These are phyloP conservation scores for Brettanomyces sp. DNA, from an alignment of 805 yeast genomes.

Conservation along the genomic window DNA sequence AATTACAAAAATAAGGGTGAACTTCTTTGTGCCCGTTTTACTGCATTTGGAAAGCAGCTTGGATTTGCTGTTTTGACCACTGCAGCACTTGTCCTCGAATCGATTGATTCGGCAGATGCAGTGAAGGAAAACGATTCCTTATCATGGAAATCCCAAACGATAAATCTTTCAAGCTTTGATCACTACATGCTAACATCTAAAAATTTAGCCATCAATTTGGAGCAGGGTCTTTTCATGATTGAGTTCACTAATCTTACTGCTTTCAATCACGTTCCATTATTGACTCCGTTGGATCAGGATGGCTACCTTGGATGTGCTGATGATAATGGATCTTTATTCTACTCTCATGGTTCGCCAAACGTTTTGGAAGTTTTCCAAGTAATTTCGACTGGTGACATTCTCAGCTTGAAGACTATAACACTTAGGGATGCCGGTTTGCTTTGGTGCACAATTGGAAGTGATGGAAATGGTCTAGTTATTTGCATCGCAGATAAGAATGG, in stretches of 20 bases:
- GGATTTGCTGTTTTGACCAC: conserved; percentile 18
- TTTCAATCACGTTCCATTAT: conserved; percentile 13
- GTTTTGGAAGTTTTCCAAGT: conserved; percentile 10
- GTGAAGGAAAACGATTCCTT: neutral
- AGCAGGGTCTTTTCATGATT: conserved; percentile 12
- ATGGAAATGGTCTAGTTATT: conserved; percentile 8
- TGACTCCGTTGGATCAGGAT: neutral
- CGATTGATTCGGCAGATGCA: neutral
- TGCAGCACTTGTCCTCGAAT: conserved; percentile 13
- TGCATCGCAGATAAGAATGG: conserved; percentile 10
- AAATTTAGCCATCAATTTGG: conserved; percentile 11
- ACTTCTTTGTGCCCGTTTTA: conserved; percentile 13
- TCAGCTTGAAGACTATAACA: conserved; percentile 8
- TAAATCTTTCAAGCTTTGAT: conserved; percentile 11
- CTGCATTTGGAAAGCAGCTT: conserved; percentile 5
- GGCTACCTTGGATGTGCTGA: conserved; percentile 8
- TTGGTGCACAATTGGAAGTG: conserved; percentile 14
- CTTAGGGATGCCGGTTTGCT: conserved; percentile 4
- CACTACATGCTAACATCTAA: conserved; percentile 14
- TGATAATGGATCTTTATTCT: conserved; percentile 16
- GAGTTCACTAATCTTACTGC: conserved; percentile 11
- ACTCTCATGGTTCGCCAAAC: conserved; percentile 3
- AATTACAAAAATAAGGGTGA: conserved; percentile 9
- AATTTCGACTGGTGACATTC: conserved; percentile 13
- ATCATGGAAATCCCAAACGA: conserved; percentile 4